These are phyloP conservation scores for Clarkia xantiana DNA, from an alignment of 345 rosid genomes.

Conservation along the genomic window DNA sequence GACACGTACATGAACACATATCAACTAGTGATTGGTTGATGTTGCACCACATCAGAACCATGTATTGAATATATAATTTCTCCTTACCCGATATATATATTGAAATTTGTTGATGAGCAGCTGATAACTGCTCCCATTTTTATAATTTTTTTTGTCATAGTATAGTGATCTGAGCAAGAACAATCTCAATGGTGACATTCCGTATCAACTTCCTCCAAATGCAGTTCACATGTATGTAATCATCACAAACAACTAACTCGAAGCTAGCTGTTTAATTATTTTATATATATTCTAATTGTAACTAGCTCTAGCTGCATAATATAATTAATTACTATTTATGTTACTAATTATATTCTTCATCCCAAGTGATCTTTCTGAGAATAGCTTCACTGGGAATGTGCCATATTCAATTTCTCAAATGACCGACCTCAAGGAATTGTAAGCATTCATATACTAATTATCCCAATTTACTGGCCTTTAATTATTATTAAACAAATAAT, in stretches of 20 bases:
- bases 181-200: constrained; percentile 65
- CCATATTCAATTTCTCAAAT: constrained; percentile 87
- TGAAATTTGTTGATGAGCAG: too few species aligned
- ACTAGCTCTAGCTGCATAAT: neutral
- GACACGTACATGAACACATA: too few species aligned
- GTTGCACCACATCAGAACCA: too few species aligned
- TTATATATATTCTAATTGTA: neutral
- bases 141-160: constrained; percentile 30
- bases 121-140: too few species aligned
- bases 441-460: constrained; percentile 15
- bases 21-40: too few species aligned
- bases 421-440: constrained; percentile 50
- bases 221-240: constrained; percentile 42
- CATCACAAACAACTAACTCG: neutral
- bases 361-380: constrained; percentile 62
- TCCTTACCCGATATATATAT: too few species aligned
- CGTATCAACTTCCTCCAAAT: constrained; percentile 90
- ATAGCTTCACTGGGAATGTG: constrained; percentile 56
- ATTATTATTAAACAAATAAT: too few species aligned
- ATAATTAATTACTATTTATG: neutral
- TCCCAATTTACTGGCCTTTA: too few species aligned
- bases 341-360: neutral
- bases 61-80: too few species aligned
- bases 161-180: constrained; percentile 84
- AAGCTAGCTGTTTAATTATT: neutral